Percentiles rank a stretch among this genome's conserved stretches.
Evolutionary conservation across 331 rosid genomes (phyloP).

Genomic region (Malus hybrid): DNA sequence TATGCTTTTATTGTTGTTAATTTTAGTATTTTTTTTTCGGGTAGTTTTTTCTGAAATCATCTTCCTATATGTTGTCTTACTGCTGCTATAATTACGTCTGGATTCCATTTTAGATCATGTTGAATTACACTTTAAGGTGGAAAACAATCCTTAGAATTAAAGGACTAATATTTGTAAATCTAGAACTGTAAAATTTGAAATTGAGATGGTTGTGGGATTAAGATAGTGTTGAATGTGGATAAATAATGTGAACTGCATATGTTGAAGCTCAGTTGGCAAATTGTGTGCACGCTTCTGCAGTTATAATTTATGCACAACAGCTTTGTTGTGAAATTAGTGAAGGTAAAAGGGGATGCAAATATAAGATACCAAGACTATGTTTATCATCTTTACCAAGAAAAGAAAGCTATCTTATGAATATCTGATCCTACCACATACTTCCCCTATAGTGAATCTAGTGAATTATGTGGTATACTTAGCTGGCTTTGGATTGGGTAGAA

Average conservation of each 20-base stretch:
- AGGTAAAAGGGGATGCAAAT: background rate
- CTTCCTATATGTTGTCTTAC: background rate
- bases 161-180: background rate
- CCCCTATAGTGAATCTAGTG: too few relatives aligned
- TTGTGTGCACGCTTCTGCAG: background rate
- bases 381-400: background rate
- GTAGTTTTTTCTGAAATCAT: background rate
- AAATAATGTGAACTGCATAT: background rate
- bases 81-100: background rate
- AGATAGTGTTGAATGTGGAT: background rate
- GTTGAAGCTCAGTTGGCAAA: background rate
- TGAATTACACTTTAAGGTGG: background rate
- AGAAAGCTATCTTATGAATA: background rate
- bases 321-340: background rate
- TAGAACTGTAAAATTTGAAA: background rate
- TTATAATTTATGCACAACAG: background rate
- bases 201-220: background rate
- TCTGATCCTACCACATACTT: background rate
- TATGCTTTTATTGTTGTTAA: background rate
- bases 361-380: background rate
- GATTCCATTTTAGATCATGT: background rate
- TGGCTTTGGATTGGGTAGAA: slow-evolving; percentile 14
- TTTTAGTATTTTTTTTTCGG: background rate
- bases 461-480: background rate
- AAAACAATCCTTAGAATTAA: background rate